These are phyloP conservation scores for Pascua guehoae DNA, from an alignment of 1,284 basidiomycete genomes.

Conservation along the genomic window DNA sequence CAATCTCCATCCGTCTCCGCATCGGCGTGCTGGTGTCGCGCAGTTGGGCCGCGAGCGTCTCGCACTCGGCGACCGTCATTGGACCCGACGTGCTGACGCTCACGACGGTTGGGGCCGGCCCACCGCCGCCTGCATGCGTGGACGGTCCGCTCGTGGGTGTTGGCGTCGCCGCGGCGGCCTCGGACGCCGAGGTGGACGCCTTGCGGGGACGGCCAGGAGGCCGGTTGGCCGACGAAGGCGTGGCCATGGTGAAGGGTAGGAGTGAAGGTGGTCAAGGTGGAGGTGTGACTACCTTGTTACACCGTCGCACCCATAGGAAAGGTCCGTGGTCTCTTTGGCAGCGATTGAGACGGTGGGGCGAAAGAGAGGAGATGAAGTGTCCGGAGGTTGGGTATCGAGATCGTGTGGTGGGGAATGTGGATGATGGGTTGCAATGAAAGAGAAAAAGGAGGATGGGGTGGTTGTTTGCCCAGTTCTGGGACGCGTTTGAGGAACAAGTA, in stretches of 20 bases:
- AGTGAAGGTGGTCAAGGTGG: conserved; percentile 1
- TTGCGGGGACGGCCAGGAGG: conserved; percentile 31
- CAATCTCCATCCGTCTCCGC: conserved; percentile 41
- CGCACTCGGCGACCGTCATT: conserved; percentile 39
- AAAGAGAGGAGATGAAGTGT: neutral
- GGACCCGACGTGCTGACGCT: conserved; percentile 30
- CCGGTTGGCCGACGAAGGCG: conserved; percentile 8
- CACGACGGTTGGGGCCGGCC: conserved; percentile 10
- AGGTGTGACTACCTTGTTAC: conserved; percentile 10
- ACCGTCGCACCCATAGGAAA: neutral
- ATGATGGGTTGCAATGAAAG: no score
- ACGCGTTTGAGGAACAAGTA: no score
- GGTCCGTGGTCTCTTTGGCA: neutral
- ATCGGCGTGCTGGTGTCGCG: conserved; percentile 28
- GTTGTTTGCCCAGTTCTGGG: no score
- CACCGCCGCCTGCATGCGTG: neutral
- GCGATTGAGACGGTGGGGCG: neutral
- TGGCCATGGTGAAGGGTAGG: conserved; percentile 6
- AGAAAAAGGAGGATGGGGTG: no score
- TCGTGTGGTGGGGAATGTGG: no score
- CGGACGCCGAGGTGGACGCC: conserved; percentile 21
- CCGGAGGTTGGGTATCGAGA: no score
- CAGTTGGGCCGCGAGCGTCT: conserved; percentile 40
- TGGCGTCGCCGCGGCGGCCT: neutral
- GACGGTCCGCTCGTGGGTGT: neutral